phyloP scores from a whole-genome alignment of 805 yeast species.

The Ogataea corticis region DNA sequence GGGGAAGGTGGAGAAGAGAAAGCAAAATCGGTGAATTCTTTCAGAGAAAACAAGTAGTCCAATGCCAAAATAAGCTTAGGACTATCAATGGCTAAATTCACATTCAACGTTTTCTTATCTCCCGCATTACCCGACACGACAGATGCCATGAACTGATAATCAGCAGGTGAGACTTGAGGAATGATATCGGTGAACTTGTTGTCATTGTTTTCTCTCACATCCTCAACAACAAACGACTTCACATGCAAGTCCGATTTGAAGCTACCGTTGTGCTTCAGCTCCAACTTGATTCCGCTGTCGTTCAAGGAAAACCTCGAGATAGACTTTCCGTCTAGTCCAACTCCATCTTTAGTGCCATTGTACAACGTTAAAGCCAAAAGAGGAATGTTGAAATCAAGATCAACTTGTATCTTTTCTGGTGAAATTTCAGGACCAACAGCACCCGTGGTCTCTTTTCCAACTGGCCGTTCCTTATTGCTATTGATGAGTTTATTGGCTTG shows the following conservation, averaged over 20 bases:
- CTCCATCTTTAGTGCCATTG: conserved; percentile 45
- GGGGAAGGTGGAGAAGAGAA: conserved; percentile 18
- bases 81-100: conserved; percentile 68
- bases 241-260: conserved; percentile 62
- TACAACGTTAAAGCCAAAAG: conserved; percentile 60
- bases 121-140: conserved; percentile 44
- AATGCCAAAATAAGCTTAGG: conserved; percentile 82
- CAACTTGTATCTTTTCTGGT: conserved; percentile 37
- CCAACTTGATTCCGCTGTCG: conserved; percentile 52
- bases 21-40: conserved; percentile 59
- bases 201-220: conserved; percentile 58
- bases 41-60: conserved; percentile 80
- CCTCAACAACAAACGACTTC: conserved; percentile 75
- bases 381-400: conserved; percentile 60
- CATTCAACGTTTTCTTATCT: conserved; percentile 42
- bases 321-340: conserved; percentile 39
- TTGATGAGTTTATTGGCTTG: conserved; percentile 56
- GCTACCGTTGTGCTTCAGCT: conserved; percentile 53
- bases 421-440: conserved; percentile 15
- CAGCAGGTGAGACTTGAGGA: conserved; percentile 63
- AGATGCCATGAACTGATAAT: conserved; percentile 69
- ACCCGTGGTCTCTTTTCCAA: not conserved
- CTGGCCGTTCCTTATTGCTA: conserved; percentile 10
- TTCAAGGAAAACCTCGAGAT: conserved; percentile 62
- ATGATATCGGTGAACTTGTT: conserved; percentile 80